Conservation (phyloP, 495 filamentous ascomycete species). For the Peziza echinospora region DNA sequence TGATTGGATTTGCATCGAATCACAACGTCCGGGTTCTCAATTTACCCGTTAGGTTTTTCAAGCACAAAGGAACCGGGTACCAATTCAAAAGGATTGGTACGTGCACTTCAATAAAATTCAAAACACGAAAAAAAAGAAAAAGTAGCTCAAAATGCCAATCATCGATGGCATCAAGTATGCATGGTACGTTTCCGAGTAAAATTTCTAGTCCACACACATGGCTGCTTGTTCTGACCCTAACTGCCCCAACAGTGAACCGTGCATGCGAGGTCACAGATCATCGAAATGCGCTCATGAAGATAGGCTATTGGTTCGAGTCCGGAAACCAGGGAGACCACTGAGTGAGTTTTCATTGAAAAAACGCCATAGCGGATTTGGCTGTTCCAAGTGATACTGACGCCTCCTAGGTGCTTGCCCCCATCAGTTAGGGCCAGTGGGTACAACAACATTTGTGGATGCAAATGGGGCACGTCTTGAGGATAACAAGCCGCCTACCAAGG, state of each 20-base stretch:
- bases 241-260: conserved; percentile 10
- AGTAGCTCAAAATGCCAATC: conserved; percentile 11
- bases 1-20: too few relatives aligned
- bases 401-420: conserved; percentile 1
- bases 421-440: conserved; percentile 13
- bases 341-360: conserved; percentile 2
- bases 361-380: too few relatives aligned
- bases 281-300: conserved; percentile 19
- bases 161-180: conserved; percentile 17
- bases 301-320: conserved; percentile 18
- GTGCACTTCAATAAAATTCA: too few relatives aligned
- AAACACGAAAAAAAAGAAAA: too few relatives aligned
- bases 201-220: not conserved
- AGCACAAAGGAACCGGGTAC: too few relatives aligned
- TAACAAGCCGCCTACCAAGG: not conserved
- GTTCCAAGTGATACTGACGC: too few relatives aligned
- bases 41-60: too few relatives aligned
- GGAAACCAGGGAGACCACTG: conserved; percentile 18
- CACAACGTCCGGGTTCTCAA: too few relatives aligned
- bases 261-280: conserved; percentile 18
- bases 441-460: conserved; percentile 1
- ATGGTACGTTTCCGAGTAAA: conserved; percentile 10
- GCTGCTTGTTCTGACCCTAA: not conserved
- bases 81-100: too few relatives aligned
- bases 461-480: not conserved